Percentiles rank a stretch among this genome's conserved stretches.
phyloP scores from a whole-genome alignment of 768 basidiomycete species.

The Mycena amicta region DNA sequence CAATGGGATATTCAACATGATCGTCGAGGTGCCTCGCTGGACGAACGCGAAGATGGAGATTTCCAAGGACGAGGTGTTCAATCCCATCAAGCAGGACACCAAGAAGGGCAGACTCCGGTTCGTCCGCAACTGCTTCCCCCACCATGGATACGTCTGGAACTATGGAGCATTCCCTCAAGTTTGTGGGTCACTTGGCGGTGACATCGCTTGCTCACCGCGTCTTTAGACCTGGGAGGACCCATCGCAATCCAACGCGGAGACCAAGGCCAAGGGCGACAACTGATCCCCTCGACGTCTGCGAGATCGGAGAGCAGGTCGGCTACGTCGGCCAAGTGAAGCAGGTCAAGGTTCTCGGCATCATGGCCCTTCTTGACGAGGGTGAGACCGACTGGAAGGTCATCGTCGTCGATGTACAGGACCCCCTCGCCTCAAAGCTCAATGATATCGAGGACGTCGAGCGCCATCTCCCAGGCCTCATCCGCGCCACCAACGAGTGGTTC shows the following conservation, averaged over 20 bases:
- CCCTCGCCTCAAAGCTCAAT: conserved; percentile 94
- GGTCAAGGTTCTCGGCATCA: conserved; percentile 99
- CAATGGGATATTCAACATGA: conserved; percentile 97
- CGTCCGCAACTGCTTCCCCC: conserved; percentile 99
- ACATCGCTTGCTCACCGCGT: conserved; percentile 5
- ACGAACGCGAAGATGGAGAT: conserved; percentile 99
- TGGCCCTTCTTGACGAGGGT: conserved; percentile 98
- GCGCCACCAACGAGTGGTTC: conserved; percentile 99
- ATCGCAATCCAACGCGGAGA: conserved; percentile 82
- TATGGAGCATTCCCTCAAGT: conserved; percentile 99
- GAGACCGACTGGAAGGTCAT: conserved; percentile 99
- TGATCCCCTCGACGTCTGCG: conserved; percentile 99
- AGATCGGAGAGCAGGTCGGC: conserved; percentile 98
- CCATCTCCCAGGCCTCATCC: conserved; percentile 93
- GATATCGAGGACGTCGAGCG: conserved; percentile 99
- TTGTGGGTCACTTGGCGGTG: conserved; percentile 24
- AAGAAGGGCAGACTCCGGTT: conserved; percentile 95
- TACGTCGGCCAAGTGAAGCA: conserved; percentile 98
- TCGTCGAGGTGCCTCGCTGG: conserved; percentile 98
- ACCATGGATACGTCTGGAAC: conserved; percentile 99
- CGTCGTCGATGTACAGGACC: conserved; percentile 95
- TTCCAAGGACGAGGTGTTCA: conserved; percentile 97
- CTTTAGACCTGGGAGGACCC: conserved; percentile 98
- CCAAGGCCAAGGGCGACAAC: conserved; percentile 98
- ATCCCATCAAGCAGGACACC: conserved; percentile 99